Percentiles rank a stretch among this genome's conserved stretches.
phyloP scores from a whole-genome alignment of 352 stramenopile species.

The Globisporangium parvum region DNA sequence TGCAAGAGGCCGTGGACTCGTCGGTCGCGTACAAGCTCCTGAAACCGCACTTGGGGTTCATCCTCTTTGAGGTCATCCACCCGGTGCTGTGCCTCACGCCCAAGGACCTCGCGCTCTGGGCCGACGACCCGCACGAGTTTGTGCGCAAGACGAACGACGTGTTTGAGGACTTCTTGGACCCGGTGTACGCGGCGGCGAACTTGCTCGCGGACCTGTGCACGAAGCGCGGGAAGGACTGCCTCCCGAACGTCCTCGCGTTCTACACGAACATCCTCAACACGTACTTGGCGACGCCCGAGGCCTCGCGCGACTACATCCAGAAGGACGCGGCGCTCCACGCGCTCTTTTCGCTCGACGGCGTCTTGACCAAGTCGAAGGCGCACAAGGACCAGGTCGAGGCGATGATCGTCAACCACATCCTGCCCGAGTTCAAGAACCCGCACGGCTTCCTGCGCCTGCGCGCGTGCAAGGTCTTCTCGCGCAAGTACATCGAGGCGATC shows the following conservation, averaged over 20 bases:
- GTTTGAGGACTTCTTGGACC: constrained; percentile 96
- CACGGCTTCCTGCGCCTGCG: constrained; percentile 93
- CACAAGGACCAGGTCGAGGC: constrained; percentile 91
- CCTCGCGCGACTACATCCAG: constrained; percentile 91
- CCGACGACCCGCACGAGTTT: constrained; percentile 97
- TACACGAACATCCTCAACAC: constrained; percentile 91
- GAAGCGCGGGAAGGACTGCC: constrained; percentile 92
- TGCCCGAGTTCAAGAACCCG: constrained; percentile 95
- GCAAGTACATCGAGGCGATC: constrained; percentile 90
- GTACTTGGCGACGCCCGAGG: constrained; percentile 70
- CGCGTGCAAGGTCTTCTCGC: constrained; percentile 95
- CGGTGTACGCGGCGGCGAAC: constrained; percentile 91
- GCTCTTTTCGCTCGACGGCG: constrained; percentile 90
- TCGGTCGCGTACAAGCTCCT: constrained; percentile 96
- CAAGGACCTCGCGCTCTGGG: constrained; percentile 94
- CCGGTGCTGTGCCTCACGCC: constrained; percentile 92
- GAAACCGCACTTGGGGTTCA: constrained; percentile 96
- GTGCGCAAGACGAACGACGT: constrained; percentile 96
- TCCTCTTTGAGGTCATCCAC: constrained; percentile 97
- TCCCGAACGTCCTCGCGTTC: constrained; percentile 88
- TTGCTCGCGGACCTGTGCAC: constrained; percentile 94
- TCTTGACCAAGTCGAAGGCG: constrained; percentile 92
- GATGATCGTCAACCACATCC: constrained; percentile 92
- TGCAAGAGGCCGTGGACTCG: constrained; percentile 93
- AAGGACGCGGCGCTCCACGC: constrained; percentile 94